Percentiles rank a stretch among this genome's conserved stretches.
phyloP scores from a whole-genome alignment of 2,329 filamentous ascomycete genomes.

The Reticulascus tulasneorum region DNA sequence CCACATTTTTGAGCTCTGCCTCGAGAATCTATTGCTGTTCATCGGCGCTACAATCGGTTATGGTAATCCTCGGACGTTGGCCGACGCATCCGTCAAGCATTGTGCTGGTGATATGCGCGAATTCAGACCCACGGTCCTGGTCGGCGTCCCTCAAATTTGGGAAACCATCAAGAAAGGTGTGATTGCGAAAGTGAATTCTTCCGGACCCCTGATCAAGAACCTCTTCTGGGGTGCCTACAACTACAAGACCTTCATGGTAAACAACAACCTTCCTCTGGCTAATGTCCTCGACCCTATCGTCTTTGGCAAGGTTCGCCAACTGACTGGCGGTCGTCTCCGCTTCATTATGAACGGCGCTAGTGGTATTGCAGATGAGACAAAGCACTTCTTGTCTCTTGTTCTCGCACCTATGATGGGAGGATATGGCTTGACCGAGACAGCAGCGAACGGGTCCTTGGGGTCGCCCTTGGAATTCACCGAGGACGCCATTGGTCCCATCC shows the following conservation, averaged over 20 bases:
- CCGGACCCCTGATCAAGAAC: conserved; percentile 65
- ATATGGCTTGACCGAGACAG: conserved; percentile 93
- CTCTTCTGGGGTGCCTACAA: conserved; percentile 70
- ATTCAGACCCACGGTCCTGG: conserved; percentile 81
- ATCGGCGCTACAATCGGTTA: conserved; percentile 93
- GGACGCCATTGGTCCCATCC: conserved; percentile 71
- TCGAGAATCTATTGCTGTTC: conserved; percentile 86
- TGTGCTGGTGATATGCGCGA: conserved; percentile 93
- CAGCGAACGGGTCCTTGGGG: conserved; percentile 76
- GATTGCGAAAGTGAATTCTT: conserved; percentile 68
- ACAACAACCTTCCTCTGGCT: conserved; percentile 59
- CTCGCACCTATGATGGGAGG: conserved; percentile 92
- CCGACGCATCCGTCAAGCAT: conserved; percentile 81
- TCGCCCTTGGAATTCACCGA: conserved; percentile 83
- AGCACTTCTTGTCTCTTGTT: conserved; percentile 85
- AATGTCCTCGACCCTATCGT: conserved; percentile 74
- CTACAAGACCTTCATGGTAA: conserved; percentile 56
- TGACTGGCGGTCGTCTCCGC: conserved; percentile 82
- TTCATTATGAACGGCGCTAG: conserved; percentile 94
- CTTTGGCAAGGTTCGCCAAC: conserved; percentile 86
- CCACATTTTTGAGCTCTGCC: conserved; percentile 93
- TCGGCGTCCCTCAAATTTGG: conserved; percentile 95
- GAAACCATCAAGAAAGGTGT: conserved; percentile 97
- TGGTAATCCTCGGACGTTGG: conserved; percentile 83
- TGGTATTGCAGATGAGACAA: conserved; percentile 81